phyloP scores from a whole-genome alignment of 1,139 yeast genomes.

The Chernovozyma aurita region DNA sequence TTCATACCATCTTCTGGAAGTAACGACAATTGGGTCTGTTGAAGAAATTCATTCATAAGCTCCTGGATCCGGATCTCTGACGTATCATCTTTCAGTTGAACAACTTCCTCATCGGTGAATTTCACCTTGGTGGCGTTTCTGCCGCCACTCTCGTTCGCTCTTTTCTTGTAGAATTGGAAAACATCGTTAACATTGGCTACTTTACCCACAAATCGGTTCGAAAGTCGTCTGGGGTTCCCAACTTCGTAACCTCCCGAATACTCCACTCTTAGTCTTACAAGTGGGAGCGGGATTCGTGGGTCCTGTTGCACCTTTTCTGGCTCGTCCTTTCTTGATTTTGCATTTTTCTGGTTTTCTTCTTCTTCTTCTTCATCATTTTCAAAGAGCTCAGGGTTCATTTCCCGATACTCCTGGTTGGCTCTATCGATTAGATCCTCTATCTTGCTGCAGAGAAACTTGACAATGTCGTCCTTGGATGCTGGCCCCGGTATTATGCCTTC shows the following conservation, averaged over 20 bases:
- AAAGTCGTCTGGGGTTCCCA: constrained; percentile 84
- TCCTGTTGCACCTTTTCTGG: constrained; percentile 5
- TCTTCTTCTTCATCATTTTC: constrained; percentile 17
- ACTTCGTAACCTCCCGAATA: constrained; percentile 88
- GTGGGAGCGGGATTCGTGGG: constrained; percentile 56
- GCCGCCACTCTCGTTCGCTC: constrained; percentile 12
- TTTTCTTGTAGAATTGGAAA: constrained; percentile 61
- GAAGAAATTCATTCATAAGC: constrained; percentile 57
- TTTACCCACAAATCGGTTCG: constrained; percentile 83
- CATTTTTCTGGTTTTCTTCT: constrained; percentile 9
- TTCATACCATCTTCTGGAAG: constrained; percentile 77
- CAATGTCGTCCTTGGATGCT: constrained; percentile 59
- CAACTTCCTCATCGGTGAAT: constrained; percentile 4
- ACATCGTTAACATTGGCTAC: constrained; percentile 91
- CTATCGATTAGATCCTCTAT: constrained; percentile 63
- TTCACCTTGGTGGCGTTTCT: constrained; percentile 13
- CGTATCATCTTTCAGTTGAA: constrained; percentile 14
- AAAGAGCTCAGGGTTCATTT: constrained; percentile 27
- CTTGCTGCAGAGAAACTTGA: constrained; percentile 53
- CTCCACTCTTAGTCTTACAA: constrained; percentile 78
- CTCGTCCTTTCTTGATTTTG: constrained; percentile 3
- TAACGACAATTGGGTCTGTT: constrained; percentile 59
- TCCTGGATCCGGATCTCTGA: constrained; percentile 52
- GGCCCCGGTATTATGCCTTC: constrained; percentile 61
- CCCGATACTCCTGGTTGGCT: constrained; percentile 48